A percentile compares a stretch with the other conserved stretches of the same genome.
Evolutionary conservation across 495 filamentous ascomycete species (phyloP).

Genomic region (Stereocaulon alpinum): DNA sequence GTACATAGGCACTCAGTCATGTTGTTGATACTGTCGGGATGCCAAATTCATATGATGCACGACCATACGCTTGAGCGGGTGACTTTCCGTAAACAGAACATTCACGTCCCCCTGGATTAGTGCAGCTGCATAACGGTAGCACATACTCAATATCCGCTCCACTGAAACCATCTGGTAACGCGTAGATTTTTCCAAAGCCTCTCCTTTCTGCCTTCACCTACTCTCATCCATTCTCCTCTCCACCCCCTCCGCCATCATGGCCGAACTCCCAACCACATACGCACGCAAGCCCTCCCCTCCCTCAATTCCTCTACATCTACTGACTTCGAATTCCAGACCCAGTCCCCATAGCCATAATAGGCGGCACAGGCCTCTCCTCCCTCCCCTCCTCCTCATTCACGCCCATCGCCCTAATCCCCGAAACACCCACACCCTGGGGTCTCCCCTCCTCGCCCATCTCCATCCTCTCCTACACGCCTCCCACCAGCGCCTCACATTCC

Average conservation of each 20-base stretch:
- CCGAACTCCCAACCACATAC: slow-evolving; percentile 46
- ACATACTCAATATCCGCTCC: background rate
- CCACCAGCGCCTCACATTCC: slow-evolving; percentile 34
- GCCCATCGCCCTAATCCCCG: slow-evolving; percentile 64
- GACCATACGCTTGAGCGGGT: too few relatives aligned
- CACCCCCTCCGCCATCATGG: slow-evolving; percentile 29
- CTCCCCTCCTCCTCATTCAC: slow-evolving; percentile 61
- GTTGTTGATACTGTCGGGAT: background rate
- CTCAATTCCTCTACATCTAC: slow-evolving; percentile 10
- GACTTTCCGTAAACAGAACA: too few relatives aligned
- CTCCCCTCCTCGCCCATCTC: slow-evolving; percentile 78
- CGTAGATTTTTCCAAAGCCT: background rate
- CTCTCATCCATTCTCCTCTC: background rate
- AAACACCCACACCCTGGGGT: slow-evolving; percentile 80
- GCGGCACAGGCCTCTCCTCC: slow-evolving; percentile 77
- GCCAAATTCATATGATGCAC: background rate
- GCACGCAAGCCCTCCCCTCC: slow-evolving; percentile 31
- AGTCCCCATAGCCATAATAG: slow-evolving; percentile 89
- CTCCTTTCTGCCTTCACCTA: background rate
- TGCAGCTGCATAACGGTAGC: too few relatives aligned
- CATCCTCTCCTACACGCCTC: slow-evolving; percentile 71
- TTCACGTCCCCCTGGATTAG: too few relatives aligned
- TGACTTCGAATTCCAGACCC: slow-evolving; percentile 40
- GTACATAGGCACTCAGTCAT: background rate
- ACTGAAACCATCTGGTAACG: background rate